Evolutionary conservation across 345 rosid genomes (phyloP), one percentile per base, ranked within the genome.

Genomic region (Schrenkiella parvula): DNA sequence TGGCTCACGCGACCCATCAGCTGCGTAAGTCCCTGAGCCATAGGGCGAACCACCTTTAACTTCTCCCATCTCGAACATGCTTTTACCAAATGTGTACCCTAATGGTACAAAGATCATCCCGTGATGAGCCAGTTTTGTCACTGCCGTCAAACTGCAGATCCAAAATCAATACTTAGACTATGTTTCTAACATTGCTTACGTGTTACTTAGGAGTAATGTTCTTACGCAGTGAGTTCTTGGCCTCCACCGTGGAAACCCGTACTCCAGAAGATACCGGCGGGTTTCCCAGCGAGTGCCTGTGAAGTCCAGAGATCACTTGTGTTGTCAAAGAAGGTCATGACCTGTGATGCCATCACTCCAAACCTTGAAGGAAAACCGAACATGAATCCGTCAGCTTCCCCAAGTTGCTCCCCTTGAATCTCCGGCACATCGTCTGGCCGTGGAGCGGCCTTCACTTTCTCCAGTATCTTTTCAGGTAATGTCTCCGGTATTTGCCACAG

Each of bases 221-320:
- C 95, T 85, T 71, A 93, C 96, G 98, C 98, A 2, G 92, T 77
- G 41, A 93, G 98, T 76, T 93, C 98, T 79, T 93, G 96, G 58
- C 98, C 98, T 63, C 97, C 98, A 17, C 97, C 97, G 47, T 84
- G 91, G 72, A 91, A 93, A 58, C 98, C 98, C 2, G 97, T 91
- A 71, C 96, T 93, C 97, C 98, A 93, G 80, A 93, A 93, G 80
- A 93, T 87, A 39, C 98, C 97, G 0, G 97, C 98, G 3, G 98
- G 98, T 72, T 93, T 93, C 13, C 98, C 98, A 0, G 98, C 95
- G 5, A 91, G 97, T 60, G 88, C 87, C 70, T 91, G 97, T 56
- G 85, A 23, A 66, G 81, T 77, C 95, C 97, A 93, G 41, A 85
- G 80, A 44, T 85, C 82, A 29, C 14, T n/a, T 2, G 99, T 89